These are phyloP conservation scores for Penicillium coprophilum DNA, from an alignment of 495 filamentous ascomycete species.

Conservation along the genomic window DNA sequence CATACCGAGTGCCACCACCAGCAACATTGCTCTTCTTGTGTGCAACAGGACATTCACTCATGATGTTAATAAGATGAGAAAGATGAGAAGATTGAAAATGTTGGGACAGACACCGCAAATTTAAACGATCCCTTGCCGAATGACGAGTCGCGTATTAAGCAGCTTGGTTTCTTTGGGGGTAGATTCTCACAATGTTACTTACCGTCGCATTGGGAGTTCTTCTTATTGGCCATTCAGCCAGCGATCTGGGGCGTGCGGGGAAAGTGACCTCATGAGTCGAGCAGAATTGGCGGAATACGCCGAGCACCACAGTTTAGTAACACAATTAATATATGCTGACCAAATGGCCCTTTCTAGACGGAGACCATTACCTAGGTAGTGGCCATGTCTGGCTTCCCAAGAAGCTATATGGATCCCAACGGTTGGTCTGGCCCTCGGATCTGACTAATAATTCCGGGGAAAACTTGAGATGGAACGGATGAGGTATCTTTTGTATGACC, in stretches of 20 bases:
- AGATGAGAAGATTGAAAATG: background rate
- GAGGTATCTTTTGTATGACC: too few relatives aligned
- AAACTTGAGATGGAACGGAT: too few relatives aligned
- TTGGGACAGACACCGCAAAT: background rate
- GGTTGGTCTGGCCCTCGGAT: too few relatives aligned
- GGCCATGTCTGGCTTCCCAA: too few relatives aligned
- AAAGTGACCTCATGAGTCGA: background rate
- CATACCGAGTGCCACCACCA: slow-evolving; percentile 55
- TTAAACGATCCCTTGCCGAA: slow-evolving; percentile 8
- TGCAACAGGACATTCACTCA: slow-evolving; percentile 52
- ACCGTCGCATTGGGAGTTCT: background rate
- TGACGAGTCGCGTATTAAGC: slow-evolving; percentile 7
- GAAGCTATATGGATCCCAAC: too few relatives aligned
- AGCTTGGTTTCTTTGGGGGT: background rate
- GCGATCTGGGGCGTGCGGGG: slow-evolving; percentile 11
- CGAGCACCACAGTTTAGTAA: too few relatives aligned
- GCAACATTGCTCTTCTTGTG: slow-evolving; percentile 50
- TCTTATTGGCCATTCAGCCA: slow-evolving; percentile 1
- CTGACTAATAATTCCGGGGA: too few relatives aligned
- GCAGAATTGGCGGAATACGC: slow-evolving; percentile 7
- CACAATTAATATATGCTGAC: slow-evolving; percentile 7
- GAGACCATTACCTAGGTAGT: background rate
- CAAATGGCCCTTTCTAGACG: slow-evolving; percentile 12
- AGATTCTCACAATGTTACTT: too few relatives aligned
- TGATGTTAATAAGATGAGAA: slow-evolving; percentile 8